Evolutionary conservation across 2,329 filamentous ascomycete genomes (phyloP).

Genomic region (Colletotrichum salicis): DNA sequence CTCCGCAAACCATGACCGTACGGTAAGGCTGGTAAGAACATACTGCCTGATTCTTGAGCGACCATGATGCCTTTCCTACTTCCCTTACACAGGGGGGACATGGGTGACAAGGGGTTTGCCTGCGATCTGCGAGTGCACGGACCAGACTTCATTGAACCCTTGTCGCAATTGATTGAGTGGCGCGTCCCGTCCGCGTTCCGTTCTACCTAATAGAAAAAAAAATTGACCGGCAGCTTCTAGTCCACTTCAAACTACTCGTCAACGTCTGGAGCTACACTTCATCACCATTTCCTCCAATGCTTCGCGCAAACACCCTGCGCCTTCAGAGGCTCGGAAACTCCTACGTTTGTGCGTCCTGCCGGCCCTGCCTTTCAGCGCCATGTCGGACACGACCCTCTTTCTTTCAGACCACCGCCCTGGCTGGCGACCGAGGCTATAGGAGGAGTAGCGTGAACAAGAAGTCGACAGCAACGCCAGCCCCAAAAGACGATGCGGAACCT

Average conservation of each 20-base stretch:
- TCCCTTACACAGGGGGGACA: background rate
- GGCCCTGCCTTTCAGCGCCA: background rate
- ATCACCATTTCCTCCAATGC: constrained; percentile 43
- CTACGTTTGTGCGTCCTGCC: constrained; percentile 43
- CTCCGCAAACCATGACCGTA: background rate
- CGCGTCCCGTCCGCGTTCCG: constrained; percentile 2
- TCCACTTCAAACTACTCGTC: constrained; percentile 9
- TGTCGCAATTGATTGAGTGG: constrained; percentile 16
- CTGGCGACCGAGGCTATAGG: constrained; percentile 12
- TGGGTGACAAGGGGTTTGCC: background rate
- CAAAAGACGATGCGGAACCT: background rate
- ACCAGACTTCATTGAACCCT: background rate
- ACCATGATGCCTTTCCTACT: too few relatives aligned
- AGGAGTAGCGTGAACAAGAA: background rate
- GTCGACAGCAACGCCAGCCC: background rate
- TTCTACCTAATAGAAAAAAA: constrained; percentile 10
- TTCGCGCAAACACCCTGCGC: constrained; percentile 44
- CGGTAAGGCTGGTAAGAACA: background rate
- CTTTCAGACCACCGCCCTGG: background rate
- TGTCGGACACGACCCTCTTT: constrained; percentile 10
- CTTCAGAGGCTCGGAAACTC: constrained; percentile 42
- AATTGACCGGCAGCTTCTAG: background rate
- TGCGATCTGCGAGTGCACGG: constrained; percentile 1
- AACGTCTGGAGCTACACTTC: background rate
- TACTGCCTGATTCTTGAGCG: background rate